These are phyloP conservation scores for Colletotrichum lupini DNA, from an alignment of 2,329 filamentous ascomycete species.

Conservation along the genomic window DNA sequence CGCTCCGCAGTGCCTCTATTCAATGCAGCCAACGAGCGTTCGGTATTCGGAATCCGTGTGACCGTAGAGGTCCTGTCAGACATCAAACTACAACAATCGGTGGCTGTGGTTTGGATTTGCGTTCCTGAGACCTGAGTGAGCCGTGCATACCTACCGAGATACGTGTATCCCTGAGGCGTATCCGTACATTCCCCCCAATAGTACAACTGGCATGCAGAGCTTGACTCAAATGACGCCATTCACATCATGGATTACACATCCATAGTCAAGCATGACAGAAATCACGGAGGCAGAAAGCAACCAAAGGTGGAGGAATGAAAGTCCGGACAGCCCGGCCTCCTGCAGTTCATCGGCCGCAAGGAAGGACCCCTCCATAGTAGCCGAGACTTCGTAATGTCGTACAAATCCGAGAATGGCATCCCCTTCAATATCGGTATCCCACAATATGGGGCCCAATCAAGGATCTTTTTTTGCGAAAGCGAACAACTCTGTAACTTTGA, in stretches of 20 bases:
- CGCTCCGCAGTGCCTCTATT: background rate
- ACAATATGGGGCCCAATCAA: conserved; percentile 14
- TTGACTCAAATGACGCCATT: conserved; percentile 5
- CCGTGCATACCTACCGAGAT: background rate
- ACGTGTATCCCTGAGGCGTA: background rate
- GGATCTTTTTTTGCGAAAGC: conserved; percentile 5
- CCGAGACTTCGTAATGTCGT: conserved; percentile 5
- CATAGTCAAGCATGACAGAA: background rate
- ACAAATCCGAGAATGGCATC: background rate
- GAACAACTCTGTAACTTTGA: conserved; percentile 20
- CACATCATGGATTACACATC: background rate
- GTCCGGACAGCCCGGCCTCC: background rate
- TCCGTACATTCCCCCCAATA: background rate
- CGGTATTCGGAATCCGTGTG: background rate
- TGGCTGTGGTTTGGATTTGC: background rate
- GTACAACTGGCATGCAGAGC: background rate
- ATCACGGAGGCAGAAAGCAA: background rate
- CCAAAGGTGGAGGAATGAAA: background rate
- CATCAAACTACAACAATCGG: background rate
- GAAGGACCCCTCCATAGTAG: background rate
- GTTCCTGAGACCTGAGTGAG: background rate
- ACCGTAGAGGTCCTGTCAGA: background rate
- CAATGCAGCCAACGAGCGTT: background rate
- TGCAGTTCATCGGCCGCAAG: background rate
- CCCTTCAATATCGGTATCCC: conserved; percentile 24